Evolutionary conservation across 257 asterid genomes (phyloP), one percentile per base, ranked within the genome.

Genomic region (Fraxinus anomala): DNA sequence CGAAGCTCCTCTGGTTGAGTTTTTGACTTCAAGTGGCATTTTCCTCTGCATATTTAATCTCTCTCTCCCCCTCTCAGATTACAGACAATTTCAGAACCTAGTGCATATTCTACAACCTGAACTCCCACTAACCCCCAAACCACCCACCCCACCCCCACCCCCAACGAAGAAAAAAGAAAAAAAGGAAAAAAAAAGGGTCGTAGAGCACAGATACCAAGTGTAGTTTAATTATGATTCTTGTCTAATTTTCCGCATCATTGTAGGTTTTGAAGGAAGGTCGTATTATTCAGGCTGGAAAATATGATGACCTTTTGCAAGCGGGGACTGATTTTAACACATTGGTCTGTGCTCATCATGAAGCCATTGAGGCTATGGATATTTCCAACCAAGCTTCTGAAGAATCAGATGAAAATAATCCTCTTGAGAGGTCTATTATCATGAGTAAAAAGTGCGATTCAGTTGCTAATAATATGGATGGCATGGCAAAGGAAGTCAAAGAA

Each of bases 181-280:
- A 6, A 37, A 37, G 8, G 9, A 0, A 6, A 39, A 39, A 39
- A 61, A 61, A 70, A 77, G 47, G 19, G 37, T 77, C 70, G 9
- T 37, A 39, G 69, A 68, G 81, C 31, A 72, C 30, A 42, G 56
- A 72, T 26, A 47, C 19, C 13, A 39, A 28, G 26, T 6, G 59
- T 70, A 39, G 34, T 40, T 23, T 24, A 24, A 63, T 10, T 54
- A 56, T n/a, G 12, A 34, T 77, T 76, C 74, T 75, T 51, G 36
- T 76, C 76, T 80, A 63, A 67, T 72, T 40, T 68, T 74, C 42
- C 1, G 59, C 65, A 75, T 78, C 30, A 34, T 82, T 80, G 59
- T 80, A 96, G 99, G 99, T 96, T 86, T 87, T 96, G 68, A 96
- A 91, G 89, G 99, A 92, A 82, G 99, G 99, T 34, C 90, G 74